A percentile compares a stretch with the other conserved stretches of the same genome.
Conservation (phyloP, 371 early-diverging fungal genomes). For the Conidiobolus incongruus region DNA sequence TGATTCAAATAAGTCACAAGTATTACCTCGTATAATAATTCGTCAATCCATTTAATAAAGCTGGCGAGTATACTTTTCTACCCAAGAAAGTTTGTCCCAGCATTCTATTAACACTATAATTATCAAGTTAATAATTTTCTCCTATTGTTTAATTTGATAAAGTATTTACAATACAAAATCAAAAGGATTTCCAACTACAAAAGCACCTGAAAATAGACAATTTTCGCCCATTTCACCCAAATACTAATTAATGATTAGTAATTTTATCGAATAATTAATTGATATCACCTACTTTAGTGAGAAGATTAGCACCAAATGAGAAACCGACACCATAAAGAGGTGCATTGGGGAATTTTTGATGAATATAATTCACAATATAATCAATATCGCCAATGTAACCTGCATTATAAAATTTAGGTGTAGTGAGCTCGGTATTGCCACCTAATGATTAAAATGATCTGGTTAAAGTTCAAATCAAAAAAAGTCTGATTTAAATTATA, state of each 20-base stretch:
- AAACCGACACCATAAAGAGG: slow-evolving; percentile 64
- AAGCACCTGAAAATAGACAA: slow-evolving; percentile 45
- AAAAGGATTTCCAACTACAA: slow-evolving; percentile 73
- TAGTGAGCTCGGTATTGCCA: slow-evolving; percentile 41
- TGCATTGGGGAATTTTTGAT: slow-evolving; percentile 24
- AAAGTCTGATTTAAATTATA: not conserved
- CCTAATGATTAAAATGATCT: not conserved
- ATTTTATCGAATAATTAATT: no score
- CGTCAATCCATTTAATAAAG: not conserved
- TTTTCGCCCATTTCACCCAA: slow-evolving; percentile 64
- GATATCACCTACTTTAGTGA: slow-evolving; percentile 75
- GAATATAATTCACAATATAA: slow-evolving; percentile 27
- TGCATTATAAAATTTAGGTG: slow-evolving; percentile 62
- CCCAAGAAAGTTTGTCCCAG: no score
- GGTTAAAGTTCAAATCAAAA: not conserved
- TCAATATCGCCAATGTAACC: slow-evolving; percentile 64
- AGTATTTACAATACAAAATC: no score
- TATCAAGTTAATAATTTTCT: slow-evolving; percentile 13
- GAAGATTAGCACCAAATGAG: slow-evolving; percentile 73
- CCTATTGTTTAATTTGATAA: slow-evolving; percentile 17
- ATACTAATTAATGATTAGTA: no score
- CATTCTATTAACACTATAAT: slow-evolving; percentile 25
- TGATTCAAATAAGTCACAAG: not conserved
- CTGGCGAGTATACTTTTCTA: slow-evolving; percentile 22
- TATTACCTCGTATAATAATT: not conserved